phyloP scores from a whole-genome alignment of 2,329 filamentous ascomycete species.

The Ophioceras dolichostomum region DNA sequence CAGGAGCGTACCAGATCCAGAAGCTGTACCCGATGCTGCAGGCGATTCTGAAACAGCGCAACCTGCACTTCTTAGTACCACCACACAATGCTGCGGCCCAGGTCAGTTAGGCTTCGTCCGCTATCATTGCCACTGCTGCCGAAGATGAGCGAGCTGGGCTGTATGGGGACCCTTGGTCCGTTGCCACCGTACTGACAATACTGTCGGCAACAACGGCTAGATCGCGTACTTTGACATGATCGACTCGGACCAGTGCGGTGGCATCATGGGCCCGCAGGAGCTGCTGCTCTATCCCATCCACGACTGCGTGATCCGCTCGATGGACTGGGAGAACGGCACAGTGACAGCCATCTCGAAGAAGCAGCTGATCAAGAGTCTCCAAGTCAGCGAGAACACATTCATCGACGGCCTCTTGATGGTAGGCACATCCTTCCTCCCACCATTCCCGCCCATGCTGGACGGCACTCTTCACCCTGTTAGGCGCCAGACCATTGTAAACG shows the following conservation, averaged over 20 bases:
- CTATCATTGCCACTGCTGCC: slow-evolving; percentile 9
- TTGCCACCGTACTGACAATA: no score
- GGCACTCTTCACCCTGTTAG: slow-evolving; percentile 29
- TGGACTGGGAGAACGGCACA: slow-evolving; percentile 57
- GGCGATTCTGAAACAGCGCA: slow-evolving; percentile 54
- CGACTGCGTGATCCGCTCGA: slow-evolving; percentile 53
- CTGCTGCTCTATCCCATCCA: slow-evolving; percentile 76
- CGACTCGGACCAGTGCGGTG: slow-evolving; percentile 56
- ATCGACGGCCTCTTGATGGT: slow-evolving; percentile 74
- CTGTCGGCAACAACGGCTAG: slow-evolving; percentile 31
- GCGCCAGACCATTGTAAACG: slow-evolving; percentile 57
- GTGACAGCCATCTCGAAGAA: slow-evolving; percentile 55
- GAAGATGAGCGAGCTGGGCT: slow-evolving; percentile 7
- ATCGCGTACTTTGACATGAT: slow-evolving; percentile 66
- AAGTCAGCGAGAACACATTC: slow-evolving; percentile 59
- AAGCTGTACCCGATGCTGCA: slow-evolving; percentile 69
- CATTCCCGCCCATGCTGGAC: slow-evolving; percentile 67
- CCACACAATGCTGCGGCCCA: slow-evolving; percentile 83
- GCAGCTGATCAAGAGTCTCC: slow-evolving; percentile 55
- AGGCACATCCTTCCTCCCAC: slow-evolving; percentile 67
- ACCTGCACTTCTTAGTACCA: slow-evolving; percentile 66
- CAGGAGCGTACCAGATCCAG: slow-evolving; percentile 59
- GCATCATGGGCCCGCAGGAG: slow-evolving; percentile 74
- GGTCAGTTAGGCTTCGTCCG: slow-evolving; percentile 35
- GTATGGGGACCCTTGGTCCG: no score